Conservation (phyloP, 2,329 filamentous ascomycete species). For the Penicillium sp. region DNA sequence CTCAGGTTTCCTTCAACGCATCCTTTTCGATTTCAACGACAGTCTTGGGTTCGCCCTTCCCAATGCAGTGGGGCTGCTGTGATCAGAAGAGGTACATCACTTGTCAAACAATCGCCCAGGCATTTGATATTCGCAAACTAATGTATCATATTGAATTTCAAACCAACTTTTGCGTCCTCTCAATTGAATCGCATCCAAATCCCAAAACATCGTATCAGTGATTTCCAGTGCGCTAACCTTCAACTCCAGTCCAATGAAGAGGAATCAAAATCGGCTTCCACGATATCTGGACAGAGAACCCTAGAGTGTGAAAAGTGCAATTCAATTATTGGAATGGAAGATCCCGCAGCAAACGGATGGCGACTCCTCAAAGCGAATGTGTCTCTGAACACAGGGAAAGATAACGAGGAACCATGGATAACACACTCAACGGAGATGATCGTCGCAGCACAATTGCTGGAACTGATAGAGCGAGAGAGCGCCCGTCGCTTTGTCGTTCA, state of each 20-base stretch:
- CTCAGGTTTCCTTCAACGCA: constrained; percentile 2
- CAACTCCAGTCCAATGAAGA: constrained; percentile 23
- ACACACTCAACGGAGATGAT: constrained; percentile 37
- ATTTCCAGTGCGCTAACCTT: constrained; percentile 15
- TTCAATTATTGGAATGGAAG: constrained; percentile 40
- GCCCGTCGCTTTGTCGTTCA: constrained; percentile 56
- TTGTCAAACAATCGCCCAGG: background rate
- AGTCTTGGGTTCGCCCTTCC: constrained; percentile 12
- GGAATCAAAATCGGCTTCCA: constrained; percentile 30
- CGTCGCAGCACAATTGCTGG: constrained; percentile 56
- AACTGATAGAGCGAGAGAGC: constrained; percentile 55
- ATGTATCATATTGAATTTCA: background rate
- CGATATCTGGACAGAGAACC: constrained; percentile 31
- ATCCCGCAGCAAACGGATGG: constrained; percentile 44
- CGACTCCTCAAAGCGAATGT: constrained; percentile 53
- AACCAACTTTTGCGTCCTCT: background rate
- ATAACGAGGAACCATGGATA: constrained; percentile 28
- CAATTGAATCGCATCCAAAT: background rate
- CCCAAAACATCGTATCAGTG: background rate
- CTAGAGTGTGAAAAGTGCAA: constrained; percentile 34
- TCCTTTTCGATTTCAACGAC: constrained; percentile 15
- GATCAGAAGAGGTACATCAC: constrained; percentile 40
- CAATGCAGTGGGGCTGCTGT: constrained; percentile 30
- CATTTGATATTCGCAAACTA: background rate
- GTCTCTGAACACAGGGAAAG: constrained; percentile 17